Conservation (phyloP, 2,329 filamentous ascomycete species). For the Penicillium sp. region DNA sequence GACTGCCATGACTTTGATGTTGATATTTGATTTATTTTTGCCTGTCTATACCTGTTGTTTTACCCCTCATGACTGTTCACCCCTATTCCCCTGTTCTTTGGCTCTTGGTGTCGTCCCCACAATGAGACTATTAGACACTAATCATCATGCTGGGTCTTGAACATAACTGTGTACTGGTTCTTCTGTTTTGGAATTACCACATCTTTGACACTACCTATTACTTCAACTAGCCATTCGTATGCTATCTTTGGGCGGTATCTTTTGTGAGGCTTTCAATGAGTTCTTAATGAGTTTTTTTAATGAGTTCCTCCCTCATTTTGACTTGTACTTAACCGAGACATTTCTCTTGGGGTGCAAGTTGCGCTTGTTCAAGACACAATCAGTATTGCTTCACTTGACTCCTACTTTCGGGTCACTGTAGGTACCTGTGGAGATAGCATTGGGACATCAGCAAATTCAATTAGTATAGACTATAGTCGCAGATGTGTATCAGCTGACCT, state of each 20-base stretch:
- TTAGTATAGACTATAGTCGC: too few relatives aligned
- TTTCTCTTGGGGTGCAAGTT: background rate
- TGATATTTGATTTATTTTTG: conserved; percentile 21
- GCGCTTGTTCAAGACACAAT: background rate
- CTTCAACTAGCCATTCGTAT: too few relatives aligned
- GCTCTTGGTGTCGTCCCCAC: background rate
- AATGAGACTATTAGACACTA: too few relatives aligned
- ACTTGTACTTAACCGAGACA: background rate
- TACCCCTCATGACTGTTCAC: conserved; percentile 25
- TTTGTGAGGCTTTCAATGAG: too few relatives aligned
- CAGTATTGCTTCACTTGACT: background rate
- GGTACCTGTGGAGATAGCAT: background rate
- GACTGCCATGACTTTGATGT: conserved; percentile 21
- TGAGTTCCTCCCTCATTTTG: too few relatives aligned
- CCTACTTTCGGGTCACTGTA: background rate
- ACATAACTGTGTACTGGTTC: too few relatives aligned
- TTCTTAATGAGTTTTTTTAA: too few relatives aligned
- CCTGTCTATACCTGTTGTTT: conserved; percentile 24
- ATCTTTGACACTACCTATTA: too few relatives aligned
- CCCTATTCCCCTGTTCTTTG: conserved; percentile 23
- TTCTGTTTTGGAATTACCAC: too few relatives aligned
- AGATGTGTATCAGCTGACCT: background rate
- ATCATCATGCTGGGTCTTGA: too few relatives aligned
- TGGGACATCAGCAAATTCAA: background rate
- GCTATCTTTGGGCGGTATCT: too few relatives aligned